Percentiles rank a stretch among this genome's conserved stretches.
These are phyloP conservation scores for Diplodia intermedia DNA, from an alignment of 2,329 filamentous ascomycete species.

Conservation along the genomic window DNA sequence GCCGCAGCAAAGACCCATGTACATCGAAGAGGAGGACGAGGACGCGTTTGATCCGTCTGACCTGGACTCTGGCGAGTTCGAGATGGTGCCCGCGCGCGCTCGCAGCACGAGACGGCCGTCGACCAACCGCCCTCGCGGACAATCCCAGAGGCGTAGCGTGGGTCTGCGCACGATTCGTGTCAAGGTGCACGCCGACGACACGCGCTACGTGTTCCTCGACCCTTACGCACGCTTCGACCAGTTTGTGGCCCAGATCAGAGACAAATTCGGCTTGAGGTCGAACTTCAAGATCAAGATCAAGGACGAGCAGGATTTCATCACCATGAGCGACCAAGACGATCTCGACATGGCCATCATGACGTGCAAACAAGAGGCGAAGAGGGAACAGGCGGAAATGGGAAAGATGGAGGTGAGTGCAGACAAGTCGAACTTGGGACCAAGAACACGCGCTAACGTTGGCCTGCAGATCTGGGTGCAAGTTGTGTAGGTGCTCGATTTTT, in stretches of 20 bases:
- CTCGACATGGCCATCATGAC: conserved; percentile 82
- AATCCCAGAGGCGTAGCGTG: conserved; percentile 23
- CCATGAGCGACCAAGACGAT: conserved; percentile 95
- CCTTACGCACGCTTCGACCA: conserved; percentile 75
- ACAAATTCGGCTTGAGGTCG: conserved; percentile 81
- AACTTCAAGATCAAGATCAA: conserved; percentile 88
- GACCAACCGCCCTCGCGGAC: conserved; percentile 18
- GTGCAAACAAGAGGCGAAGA: conserved; percentile 71
- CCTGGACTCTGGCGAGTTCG: conserved; percentile 79
- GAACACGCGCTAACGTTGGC: not conserved
- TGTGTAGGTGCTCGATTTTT: conserved; percentile 31
- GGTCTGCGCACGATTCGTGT: conserved; percentile 80
- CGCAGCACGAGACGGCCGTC: conserved; percentile 41
- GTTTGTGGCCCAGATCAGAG: conserved; percentile 77
- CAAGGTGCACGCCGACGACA: conserved; percentile 88
- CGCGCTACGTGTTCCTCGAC: conserved; percentile 88
- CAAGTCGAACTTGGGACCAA: not conserved
- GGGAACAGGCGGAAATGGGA: conserved; percentile 79
- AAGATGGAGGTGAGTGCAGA: conserved; percentile 87
- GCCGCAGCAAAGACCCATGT: conserved; percentile 59
- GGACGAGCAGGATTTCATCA: conserved; percentile 96
- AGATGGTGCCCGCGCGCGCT: conserved; percentile 68
- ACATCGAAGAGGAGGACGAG: conserved; percentile 80
- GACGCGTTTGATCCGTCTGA: conserved; percentile 74
- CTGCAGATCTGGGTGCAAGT: conserved; percentile 29